Evolutionary conservation across 78 protist species (phyloP).

Genomic region (Acrasis kona): DNA sequence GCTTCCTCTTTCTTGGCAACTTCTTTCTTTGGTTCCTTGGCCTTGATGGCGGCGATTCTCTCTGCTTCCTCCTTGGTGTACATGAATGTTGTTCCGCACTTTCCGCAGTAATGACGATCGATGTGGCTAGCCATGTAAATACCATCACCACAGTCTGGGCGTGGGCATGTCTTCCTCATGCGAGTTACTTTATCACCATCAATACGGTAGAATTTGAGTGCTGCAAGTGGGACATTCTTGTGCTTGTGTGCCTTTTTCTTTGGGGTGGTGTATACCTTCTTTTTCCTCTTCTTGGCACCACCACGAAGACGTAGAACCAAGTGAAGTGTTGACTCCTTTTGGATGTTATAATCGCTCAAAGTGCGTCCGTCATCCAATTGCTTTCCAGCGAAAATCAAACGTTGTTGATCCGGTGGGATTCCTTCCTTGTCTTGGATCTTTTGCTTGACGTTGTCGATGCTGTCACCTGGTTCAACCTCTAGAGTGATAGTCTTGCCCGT

Average conservation of each 20-base stretch:
- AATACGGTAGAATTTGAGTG: constrained; percentile 92
- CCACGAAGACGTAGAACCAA: constrained; percentile 92
- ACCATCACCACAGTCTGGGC: constrained; percentile 86
- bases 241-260: constrained; percentile 86
- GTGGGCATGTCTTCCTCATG: constrained; percentile 71
- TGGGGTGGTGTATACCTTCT: constrained; percentile 95
- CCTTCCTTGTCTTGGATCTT: constrained; percentile 98
- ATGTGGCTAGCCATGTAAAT: constrained; percentile 92
- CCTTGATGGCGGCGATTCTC: no score
- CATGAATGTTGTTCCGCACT: constrained; percentile 82
- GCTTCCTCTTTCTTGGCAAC: no score
- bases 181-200: constrained; percentile 83
- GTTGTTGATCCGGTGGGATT: constrained; percentile 98
- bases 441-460: constrained; percentile 93
- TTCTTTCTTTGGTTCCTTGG: no score
- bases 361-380: constrained; percentile 98
- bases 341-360: constrained; percentile 95
- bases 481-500: constrained; percentile 98
- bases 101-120: constrained; percentile 95
- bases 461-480: constrained; percentile 90
- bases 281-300: constrained; percentile 96
- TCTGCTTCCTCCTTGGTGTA: no score
- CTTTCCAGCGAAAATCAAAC: constrained; percentile 96
- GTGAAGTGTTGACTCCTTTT: constrained; percentile 93
- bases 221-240: constrained; percentile 85